Conservation (phyloP, 179 eudicot genomes). For the Dionaea muscipula region DNA sequence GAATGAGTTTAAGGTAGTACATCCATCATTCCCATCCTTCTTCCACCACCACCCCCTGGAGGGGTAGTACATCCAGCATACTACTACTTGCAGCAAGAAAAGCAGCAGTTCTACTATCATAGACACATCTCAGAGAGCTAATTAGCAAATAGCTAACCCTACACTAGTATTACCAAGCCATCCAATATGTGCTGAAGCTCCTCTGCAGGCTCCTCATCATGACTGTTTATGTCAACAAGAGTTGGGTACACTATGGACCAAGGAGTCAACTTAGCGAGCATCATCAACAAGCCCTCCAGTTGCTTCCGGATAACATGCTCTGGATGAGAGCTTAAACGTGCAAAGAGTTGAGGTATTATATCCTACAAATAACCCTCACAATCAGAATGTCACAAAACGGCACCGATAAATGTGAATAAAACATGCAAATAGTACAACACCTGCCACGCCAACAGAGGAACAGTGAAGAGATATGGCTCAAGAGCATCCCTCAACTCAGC, state of each 20-base stretch:
- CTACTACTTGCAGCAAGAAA: background rate
- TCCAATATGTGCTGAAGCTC: constrained; percentile 79
- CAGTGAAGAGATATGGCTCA: constrained; percentile 68
- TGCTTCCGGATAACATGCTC: constrained; percentile 70
- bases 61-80: too few species aligned
- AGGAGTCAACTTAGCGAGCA: constrained; percentile 82
- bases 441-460: constrained; percentile 98
- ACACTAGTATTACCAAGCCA: constrained; percentile 56
- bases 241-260: constrained; percentile 95
- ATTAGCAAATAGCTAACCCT: background rate
- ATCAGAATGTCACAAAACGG: constrained; percentile 21
- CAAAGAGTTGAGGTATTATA: constrained; percentile 80
- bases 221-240: constrained; percentile 75
- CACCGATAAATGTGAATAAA: background rate
- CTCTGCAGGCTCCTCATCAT: constrained; percentile 57
- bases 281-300: constrained; percentile 72
- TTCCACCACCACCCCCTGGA: too few species aligned
- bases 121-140: background rate
- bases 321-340: constrained; percentile 93
- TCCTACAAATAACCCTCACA: constrained; percentile 44
- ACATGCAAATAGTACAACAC: constrained; percentile 20
- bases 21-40: background rate
- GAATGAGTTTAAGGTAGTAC: background rate
- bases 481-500: constrained; percentile 76
- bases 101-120: background rate